phyloP scores from a whole-genome alignment of 441 rosid species.

The Adansonia madagascariensis region DNA sequence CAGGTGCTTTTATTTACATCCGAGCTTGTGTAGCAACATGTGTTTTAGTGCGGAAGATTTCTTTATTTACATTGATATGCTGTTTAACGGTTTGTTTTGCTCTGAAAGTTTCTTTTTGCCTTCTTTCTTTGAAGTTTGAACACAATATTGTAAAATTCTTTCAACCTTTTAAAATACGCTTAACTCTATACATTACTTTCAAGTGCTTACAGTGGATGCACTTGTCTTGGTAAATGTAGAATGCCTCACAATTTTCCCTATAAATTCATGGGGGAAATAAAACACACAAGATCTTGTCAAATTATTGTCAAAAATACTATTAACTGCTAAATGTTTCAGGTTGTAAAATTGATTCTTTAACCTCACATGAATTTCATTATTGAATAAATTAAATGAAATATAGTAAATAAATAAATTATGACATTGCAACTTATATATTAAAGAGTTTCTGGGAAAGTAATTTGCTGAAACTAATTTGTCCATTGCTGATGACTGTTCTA shows the following conservation, averaged over 20 bases:
- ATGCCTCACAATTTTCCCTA: neutral
- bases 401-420: neutral
- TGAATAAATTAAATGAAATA: neutral
- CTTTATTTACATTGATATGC: slow-evolving; percentile 1
- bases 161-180: neutral
- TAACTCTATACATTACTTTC: neutral
- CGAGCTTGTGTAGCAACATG: neutral
- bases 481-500: neutral
- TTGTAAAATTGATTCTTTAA: neutral
- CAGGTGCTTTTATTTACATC: slow-evolving; percentile 44
- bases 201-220: neutral
- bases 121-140: neutral
- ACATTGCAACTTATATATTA: neutral
- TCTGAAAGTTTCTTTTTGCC: neutral
- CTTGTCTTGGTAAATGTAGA: neutral
- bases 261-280: neutral
- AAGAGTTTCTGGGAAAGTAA: neutral
- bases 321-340: neutral
- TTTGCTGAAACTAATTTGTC: neutral
- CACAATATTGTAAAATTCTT: neutral
- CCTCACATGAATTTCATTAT: neutral
- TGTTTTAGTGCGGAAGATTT: slow-evolving; percentile 3
- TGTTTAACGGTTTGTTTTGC: neutral
- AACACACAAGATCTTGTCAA: neutral
- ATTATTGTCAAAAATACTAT: neutral